Base-by-base conservation (phyloP, 805 yeast genomes). In the Suhomyces prunicola region DNA sequence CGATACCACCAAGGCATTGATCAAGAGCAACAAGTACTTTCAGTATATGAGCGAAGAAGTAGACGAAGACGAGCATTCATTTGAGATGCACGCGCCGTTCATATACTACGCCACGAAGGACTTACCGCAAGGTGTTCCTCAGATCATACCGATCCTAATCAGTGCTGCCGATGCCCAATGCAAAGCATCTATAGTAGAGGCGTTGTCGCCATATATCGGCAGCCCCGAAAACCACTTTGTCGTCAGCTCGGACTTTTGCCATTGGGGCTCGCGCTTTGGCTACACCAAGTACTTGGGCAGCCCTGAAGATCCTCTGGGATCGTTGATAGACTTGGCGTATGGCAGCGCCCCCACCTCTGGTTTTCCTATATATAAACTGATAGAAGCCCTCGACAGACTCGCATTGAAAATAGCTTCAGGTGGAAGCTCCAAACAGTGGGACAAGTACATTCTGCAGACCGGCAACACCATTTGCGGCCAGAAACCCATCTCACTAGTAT, bases 391-490 rank as follows among this genome's bases (percentile, higher is more conserved):
- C 54, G 99, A 93, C 69, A 79, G 71, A 41, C 58, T 66, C 33
- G 98, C 88, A 0, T 88, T 90, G 90, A 68, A 74, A 8, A 70
- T 86, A 2, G 74, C 87, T 0, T 67, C 84, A 0, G 62, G 61
- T 1, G 92, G 90, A 2, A 74, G 82, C 2, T 81, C 84, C 50
- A 61, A 64, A 1, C 69, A 70, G 6, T 94, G 96, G 90, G 77
- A 75, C 50, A 66, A 77, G 26, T 94, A 94, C 64, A 81, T 94
- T 4, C 69, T 71, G 5, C 59, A 57, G 1, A 90, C 98, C 0
- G 90, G 87, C 0, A 92, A 93, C 70, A 94, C 99, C 0, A 87
- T 94, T 15, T 94, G 99, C 69, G 99, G 99, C 0, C 88, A 91
- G 54, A 85, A 83, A 54, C 97, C 98, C 0, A 76, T 94, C 35